These are phyloP conservation scores for Pseudozyma thailandica DNA, from an alignment of 1,284 basidiomycete genomes.

Conservation along the genomic window DNA sequence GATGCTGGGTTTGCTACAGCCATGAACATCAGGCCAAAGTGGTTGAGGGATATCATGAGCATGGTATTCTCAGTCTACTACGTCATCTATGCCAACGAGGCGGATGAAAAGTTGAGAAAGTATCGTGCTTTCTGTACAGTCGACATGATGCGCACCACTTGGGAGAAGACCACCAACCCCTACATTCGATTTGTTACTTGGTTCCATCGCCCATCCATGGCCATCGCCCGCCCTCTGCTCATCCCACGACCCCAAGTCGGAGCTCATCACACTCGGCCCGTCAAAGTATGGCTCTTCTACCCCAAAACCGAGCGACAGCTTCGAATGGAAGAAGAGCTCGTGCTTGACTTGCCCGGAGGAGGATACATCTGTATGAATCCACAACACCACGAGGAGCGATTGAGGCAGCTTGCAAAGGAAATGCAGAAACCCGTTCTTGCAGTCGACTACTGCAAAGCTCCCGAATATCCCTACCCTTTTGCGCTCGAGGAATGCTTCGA, in stretches of 20 bases:
- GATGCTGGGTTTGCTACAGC: slow-evolving; percentile 97
- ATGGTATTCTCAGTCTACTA: slow-evolving; percentile 86
- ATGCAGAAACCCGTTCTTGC: slow-evolving; percentile 84
- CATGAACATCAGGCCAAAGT: slow-evolving; percentile 89
- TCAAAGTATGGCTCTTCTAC: slow-evolving; percentile 87
- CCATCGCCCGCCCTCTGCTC: slow-evolving; percentile 80
- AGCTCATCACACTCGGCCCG: slow-evolving; percentile 74
- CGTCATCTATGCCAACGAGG: slow-evolving; percentile 90
- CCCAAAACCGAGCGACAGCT: slow-evolving; percentile 78
- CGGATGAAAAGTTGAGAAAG: slow-evolving; percentile 84
- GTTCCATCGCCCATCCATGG: slow-evolving; percentile 74
- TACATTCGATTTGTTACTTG: slow-evolving; percentile 79
- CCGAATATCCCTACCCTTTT: slow-evolving; percentile 72
- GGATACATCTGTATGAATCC: slow-evolving; percentile 89
- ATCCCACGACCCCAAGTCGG: slow-evolving; percentile 77
- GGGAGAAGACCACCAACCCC: slow-evolving; percentile 96
- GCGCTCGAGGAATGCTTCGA: slow-evolving; percentile 95
- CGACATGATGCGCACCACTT: slow-evolving; percentile 92
- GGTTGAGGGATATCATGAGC: slow-evolving; percentile 80
- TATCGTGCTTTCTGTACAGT: slow-evolving; percentile 92
- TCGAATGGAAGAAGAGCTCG: slow-evolving; percentile 55
- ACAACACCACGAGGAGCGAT: slow-evolving; percentile 93
- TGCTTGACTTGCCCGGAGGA: slow-evolving; percentile 86
- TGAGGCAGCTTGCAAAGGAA: slow-evolving; percentile 83
- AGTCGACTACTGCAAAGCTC: slow-evolving; percentile 94